A percentile compares a stretch with the other conserved stretches of the same genome.
These are phyloP conservation scores for Phylloporus sp. DNA, from an alignment of 768 basidiomycete species.

Conservation along the genomic window DNA sequence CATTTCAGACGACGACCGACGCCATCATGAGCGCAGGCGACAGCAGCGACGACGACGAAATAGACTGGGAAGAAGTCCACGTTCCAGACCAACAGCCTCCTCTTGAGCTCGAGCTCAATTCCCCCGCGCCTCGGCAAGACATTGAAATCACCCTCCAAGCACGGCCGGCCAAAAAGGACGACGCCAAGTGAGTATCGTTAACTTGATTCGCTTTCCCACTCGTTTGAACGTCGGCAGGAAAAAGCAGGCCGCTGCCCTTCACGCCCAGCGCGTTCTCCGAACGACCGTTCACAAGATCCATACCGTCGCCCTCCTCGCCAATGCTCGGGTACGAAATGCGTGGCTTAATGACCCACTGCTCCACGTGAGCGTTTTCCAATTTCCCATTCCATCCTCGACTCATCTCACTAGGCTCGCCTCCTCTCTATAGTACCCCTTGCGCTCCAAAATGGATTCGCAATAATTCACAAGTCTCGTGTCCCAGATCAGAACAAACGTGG, in stretches of 20 bases:
- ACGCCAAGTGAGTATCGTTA: constrained; percentile 42
- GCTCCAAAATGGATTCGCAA: constrained; percentile 74
- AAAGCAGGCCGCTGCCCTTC: constrained; percentile 37
- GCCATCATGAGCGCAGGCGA: constrained; percentile 21
- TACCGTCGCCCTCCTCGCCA: constrained; percentile 72
- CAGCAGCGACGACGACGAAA: constrained; percentile 61
- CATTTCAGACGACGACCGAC: constrained; percentile 5
- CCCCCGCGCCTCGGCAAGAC: constrained; percentile 38
- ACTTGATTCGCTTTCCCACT: neutral
- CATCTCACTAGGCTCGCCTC: constrained; percentile 64
- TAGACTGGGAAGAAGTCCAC: constrained; percentile 78
- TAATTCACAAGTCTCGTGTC: constrained; percentile 74
- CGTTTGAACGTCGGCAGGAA: constrained; percentile 36
- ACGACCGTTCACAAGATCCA: constrained; percentile 89
- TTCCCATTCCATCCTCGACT: neutral
- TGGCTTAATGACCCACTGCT: constrained; percentile 82
- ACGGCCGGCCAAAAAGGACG: constrained; percentile 35
- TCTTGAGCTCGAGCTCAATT: constrained; percentile 23
- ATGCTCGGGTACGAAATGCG: constrained; percentile 68
- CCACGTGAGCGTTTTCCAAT: constrained; percentile 53
- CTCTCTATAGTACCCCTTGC: constrained; percentile 79
- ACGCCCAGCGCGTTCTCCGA: constrained; percentile 67
- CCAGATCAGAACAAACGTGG: constrained; percentile 81
- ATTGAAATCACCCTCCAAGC: constrained; percentile 71
- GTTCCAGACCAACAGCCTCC: constrained; percentile 37